phyloP scores from a whole-genome alignment of 2,329 filamentous ascomycete species.

The Dactylellina drechsleri region DNA sequence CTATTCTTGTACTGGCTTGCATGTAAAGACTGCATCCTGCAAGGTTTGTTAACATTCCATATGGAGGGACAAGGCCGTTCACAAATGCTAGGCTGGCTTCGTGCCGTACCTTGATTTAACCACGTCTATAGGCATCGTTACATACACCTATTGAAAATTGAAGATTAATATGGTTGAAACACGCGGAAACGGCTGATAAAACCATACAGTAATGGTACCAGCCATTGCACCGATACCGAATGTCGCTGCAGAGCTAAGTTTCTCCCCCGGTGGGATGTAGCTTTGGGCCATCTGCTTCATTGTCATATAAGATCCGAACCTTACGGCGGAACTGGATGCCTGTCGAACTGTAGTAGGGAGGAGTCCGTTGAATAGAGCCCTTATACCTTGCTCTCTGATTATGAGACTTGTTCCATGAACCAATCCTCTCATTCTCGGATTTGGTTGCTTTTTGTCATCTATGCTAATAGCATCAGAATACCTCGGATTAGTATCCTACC shows the following conservation, averaged over 20 bases:
- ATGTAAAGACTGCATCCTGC: constrained; percentile 93
- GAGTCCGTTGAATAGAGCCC: constrained; percentile 97
- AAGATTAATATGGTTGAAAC: too few species aligned
- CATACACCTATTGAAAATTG: constrained; percentile 61
- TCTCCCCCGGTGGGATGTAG: constrained; percentile 93
- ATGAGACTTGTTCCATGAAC: constrained; percentile 89
- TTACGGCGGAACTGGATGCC: constrained; percentile 89
- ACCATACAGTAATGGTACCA: constrained; percentile 83
- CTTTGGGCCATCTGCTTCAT: constrained; percentile 90
- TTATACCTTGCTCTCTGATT: constrained; percentile 82
- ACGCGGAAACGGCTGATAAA: background rate
- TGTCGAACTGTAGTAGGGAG: constrained; percentile 93
- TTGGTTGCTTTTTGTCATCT: constrained; percentile 87
- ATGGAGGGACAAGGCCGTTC: background rate
- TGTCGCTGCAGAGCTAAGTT: constrained; percentile 85
- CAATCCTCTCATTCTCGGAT: constrained; percentile 85
- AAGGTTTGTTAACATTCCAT: background rate
- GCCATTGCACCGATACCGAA: constrained; percentile 91
- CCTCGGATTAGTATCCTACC: background rate
- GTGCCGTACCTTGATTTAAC: constrained; percentile 78
- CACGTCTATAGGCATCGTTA: constrained; percentile 81
- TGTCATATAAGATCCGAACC: constrained; percentile 90
- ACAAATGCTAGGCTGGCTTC: background rate
- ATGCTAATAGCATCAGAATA: constrained; percentile 67
- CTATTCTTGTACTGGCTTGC: constrained; percentile 88